These are phyloP conservation scores for Macaranga tanarius DNA, from an alignment of 441 rosid genomes.

Conservation along the genomic window DNA sequence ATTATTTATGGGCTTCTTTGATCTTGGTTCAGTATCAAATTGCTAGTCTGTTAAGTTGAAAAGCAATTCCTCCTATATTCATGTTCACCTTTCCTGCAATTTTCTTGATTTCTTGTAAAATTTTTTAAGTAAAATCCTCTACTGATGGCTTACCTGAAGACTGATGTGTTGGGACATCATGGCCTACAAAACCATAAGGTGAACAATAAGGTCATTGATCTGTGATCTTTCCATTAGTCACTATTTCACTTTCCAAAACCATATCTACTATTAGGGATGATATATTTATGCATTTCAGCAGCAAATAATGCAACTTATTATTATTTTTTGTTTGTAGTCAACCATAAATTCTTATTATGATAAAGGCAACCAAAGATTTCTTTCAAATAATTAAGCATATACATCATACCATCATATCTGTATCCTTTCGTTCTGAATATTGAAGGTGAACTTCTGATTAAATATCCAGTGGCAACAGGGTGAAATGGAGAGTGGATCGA, in stretches of 20 bases:
- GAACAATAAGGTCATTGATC: too few species aligned
- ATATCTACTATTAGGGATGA: background rate
- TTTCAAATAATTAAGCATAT: background rate
- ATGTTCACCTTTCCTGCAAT: background rate
- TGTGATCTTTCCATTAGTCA: too few species aligned
- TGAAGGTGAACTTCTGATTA: background rate
- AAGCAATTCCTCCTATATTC: background rate
- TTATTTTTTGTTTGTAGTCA: too few species aligned
- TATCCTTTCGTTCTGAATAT: too few species aligned
- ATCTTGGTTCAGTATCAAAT: background rate
- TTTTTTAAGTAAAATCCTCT: background rate
- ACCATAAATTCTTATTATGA: background rate
- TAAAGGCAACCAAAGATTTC: background rate
- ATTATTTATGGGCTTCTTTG: background rate
- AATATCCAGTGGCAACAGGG: too few species aligned
- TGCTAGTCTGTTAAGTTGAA: constrained; percentile 1
- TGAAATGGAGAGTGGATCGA: background rate
- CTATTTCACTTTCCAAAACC: background rate
- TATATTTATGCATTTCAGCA: background rate
- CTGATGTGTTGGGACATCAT: too few species aligned
- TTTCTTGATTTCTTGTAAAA: background rate
- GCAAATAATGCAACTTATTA: background rate
- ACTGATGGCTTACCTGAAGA: background rate
- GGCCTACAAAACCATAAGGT: too few species aligned
- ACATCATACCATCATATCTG: background rate